A percentile compares a stretch with the other conserved stretches of the same genome.
Evolutionary conservation across 176 grass and related monocot species (phyloP).

Genomic region (Chrysopogon serrulatus): DNA sequence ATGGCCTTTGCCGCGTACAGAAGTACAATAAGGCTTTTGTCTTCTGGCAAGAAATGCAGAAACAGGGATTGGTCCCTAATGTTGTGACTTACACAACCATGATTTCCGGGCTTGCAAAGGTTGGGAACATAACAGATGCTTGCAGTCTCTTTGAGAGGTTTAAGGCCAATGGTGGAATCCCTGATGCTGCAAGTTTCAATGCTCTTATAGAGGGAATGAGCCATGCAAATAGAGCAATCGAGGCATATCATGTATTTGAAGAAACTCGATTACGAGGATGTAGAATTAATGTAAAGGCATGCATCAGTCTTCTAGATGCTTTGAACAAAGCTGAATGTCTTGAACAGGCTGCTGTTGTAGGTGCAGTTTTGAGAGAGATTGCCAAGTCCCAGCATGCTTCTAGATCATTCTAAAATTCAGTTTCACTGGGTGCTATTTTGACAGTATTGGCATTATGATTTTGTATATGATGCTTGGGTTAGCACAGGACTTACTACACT

Average conservation of each 20-base stretch:
- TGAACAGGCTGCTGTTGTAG: slow-evolving; percentile 84
- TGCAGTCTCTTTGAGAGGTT: slow-evolving; percentile 76
- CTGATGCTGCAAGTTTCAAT: slow-evolving; percentile 74
- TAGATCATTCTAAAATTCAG: slow-evolving; percentile 53
- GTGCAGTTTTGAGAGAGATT: slow-evolving; percentile 94
- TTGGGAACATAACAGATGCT: slow-evolving; percentile 80
- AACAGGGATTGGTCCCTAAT: slow-evolving; percentile 71
- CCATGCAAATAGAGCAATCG: slow-evolving; percentile 73
- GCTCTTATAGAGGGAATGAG: slow-evolving; percentile 98
- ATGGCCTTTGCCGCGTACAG: slow-evolving; percentile 78
- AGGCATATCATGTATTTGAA: slow-evolving; percentile 83
- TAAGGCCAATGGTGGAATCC: slow-evolving; percentile 74
- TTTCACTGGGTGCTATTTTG: background rate
- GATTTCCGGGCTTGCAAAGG: slow-evolving; percentile 82
- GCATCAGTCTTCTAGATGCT: slow-evolving; percentile 85
- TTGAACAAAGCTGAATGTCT: slow-evolving; percentile 82
- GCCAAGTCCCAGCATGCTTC: slow-evolving; percentile 89
- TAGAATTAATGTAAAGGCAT: slow-evolving; percentile 78
- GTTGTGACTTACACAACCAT: slow-evolving; percentile 95
- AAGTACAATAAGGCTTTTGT: slow-evolving; percentile 98
- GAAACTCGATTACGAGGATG: slow-evolving; percentile 73
- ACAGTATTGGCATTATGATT: background rate
- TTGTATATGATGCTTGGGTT: background rate
- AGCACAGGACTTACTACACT: background rate
- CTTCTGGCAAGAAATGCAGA: slow-evolving; percentile 97